Evolutionary conservation across 2,329 filamentous ascomycete species (phyloP).

Genomic region (Fusarium burgessii): DNA sequence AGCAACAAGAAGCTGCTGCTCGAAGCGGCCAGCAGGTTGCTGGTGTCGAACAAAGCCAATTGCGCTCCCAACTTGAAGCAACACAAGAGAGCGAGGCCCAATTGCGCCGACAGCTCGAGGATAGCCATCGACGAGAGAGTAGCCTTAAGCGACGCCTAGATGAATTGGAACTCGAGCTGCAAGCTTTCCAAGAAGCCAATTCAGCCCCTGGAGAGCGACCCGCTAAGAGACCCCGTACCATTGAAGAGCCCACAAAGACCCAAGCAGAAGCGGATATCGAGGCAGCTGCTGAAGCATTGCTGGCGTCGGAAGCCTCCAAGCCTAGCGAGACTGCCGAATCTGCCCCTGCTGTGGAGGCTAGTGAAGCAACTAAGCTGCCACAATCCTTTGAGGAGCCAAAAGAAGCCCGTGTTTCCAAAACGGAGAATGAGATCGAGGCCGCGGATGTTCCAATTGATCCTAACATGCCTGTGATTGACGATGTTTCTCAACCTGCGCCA

Average conservation of each 20-base stretch:
- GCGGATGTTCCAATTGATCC: slow-evolving; percentile 19
- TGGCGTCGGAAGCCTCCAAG: slow-evolving; percentile 23
- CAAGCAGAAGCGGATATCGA: slow-evolving; percentile 34
- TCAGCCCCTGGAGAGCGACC: slow-evolving; percentile 42
- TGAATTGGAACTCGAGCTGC: slow-evolving; percentile 75
- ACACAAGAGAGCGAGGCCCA: slow-evolving; percentile 56
- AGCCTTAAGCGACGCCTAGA: slow-evolving; percentile 85
- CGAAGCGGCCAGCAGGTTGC: slow-evolving; percentile 70
- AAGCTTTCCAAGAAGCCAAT: slow-evolving; percentile 44
- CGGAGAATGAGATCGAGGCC: slow-evolving; percentile 12
- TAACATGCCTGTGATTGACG: slow-evolving; percentile 24
- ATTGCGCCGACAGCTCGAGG: slow-evolving; percentile 75
- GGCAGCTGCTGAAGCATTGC: slow-evolving; percentile 34
- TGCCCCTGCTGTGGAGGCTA: neutral
- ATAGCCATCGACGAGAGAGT: slow-evolving; percentile 82
- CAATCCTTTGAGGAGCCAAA: slow-evolving; percentile 14
- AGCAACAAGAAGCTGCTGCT: slow-evolving; percentile 78
- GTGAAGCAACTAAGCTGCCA: neutral
- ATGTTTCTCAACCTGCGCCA: slow-evolving; percentile 15
- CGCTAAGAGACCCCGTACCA: slow-evolving; percentile 46
- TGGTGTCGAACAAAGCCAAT: slow-evolving; percentile 65
- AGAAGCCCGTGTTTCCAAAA: neutral
- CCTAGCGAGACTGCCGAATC: slow-evolving; percentile 5
- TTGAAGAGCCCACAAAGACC: slow-evolving; percentile 30
- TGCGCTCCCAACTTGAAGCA: slow-evolving; percentile 67